Evolutionary conservation across 257 asterid genomes (phyloP).

Genomic region (Ligustrum vulgare): DNA sequence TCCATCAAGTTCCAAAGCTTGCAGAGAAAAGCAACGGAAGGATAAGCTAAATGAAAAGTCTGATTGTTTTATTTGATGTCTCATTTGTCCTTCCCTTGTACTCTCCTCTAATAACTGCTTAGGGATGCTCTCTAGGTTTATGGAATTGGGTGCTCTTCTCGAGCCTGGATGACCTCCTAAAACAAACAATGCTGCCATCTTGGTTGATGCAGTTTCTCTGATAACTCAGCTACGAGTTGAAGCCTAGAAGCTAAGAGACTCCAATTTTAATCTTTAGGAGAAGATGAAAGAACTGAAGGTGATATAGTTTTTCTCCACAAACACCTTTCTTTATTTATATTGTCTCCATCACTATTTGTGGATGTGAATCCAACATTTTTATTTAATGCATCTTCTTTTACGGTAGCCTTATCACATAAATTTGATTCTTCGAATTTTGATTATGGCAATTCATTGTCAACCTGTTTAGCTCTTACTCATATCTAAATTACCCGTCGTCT

Average conservation of each 20-base stretch:
- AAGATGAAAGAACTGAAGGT: slow-evolving; percentile 91
- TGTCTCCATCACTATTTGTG: background rate
- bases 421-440: no score
- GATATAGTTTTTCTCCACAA: slow-evolving; percentile 13
- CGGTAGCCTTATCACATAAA: no score
- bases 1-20: no score
- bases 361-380: background rate
- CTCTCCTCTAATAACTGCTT: slow-evolving; percentile 23
- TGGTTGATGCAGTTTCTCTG: slow-evolving; percentile 83
- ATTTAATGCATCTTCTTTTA: no score
- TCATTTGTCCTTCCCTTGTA: slow-evolving; percentile 14
- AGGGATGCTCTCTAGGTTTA: slow-evolving; percentile 47
- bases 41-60: no score
- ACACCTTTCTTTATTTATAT: background rate
- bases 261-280: slow-evolving; percentile 67
- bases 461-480: no score
- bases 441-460: no score
- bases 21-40: no score
- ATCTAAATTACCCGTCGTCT: no score
- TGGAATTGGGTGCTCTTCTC: no score
- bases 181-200: slow-evolving; percentile 81
- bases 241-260: slow-evolving; percentile 81
- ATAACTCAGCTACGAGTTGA: slow-evolving; percentile 80
- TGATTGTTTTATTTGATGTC: no score
- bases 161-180: slow-evolving; percentile 93